Evolutionary conservation across 106 monocot genomes (phyloP), one percentile per base, ranked within the genome.

Genomic region (Dioscorea dumetorum): DNA sequence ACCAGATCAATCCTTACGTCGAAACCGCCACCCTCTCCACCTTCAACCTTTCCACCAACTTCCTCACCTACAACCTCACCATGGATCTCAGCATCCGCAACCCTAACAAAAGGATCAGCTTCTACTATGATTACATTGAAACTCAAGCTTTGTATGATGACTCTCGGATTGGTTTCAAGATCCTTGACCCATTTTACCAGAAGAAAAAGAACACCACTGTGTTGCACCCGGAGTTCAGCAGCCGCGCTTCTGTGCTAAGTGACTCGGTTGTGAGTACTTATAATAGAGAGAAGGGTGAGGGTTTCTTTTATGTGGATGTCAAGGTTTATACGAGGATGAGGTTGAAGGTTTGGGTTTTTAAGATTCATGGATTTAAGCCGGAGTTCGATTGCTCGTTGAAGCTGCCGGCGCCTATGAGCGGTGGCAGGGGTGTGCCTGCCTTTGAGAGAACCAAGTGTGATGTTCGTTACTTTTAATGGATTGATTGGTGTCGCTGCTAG

Each of bases 51-150:
- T 58, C 83, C 35, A 8, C 32, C 71, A 28, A 28, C 28, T 28
- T 79, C 18, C 23, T 60, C 67, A 53, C 74, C 22, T 68, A 77
- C 66, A 54, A 82, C 64, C 64, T 89, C 57, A 67, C 60, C 22
- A 19, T 78, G 19, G 23, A 66, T 22, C 23, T 66, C 50, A 48
- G 58, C 32, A 64, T 78, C 13, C 21, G 52, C 33, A 89, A 89
- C 74, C 82, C 85, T 49, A 89, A 89, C 71, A 64, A 65, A 48
- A 89, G 80, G 88, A 76, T 89, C 62, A 31, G 74, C 20, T 58
- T 85, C 49, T 62, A 73, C 58, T 89, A 85, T 63, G 78, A 78
- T 15, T 24, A 12, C 24, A 20, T 89, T 61, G 18, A 50, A 13
- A 71, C 85, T 12, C 54, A 17, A 8, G 67, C 74, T 33, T 8